Evolutionary conservation across 2,329 filamentous ascomycete genomes (phyloP).

Genomic region (Calonectria pseudoreteaudii): DNA sequence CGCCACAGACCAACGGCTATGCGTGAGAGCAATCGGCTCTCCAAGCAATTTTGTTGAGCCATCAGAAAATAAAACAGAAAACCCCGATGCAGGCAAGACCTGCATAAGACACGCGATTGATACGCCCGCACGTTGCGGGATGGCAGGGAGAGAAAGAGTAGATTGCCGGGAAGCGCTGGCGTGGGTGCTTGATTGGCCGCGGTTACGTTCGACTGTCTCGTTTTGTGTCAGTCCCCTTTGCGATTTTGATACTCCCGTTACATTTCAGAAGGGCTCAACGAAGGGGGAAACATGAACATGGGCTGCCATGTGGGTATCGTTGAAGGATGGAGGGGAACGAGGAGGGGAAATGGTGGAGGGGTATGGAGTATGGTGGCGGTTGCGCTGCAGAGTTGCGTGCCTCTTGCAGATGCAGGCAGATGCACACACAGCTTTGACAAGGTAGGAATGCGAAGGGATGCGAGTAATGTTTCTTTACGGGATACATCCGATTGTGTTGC

Average conservation of each 20-base stretch:
- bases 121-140: conserved; percentile 38
- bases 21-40: conserved; percentile 21
- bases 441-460: conserved; percentile 4
- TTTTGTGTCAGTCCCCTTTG: neutral
- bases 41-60: conserved; percentile 29
- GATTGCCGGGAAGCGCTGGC: conserved; percentile 10
- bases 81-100: conserved; percentile 7
- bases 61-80: conserved; percentile 21
- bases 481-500: neutral
- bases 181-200: conserved; percentile 21
- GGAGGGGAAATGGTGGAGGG: neutral
- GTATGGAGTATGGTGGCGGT: conserved; percentile 16
- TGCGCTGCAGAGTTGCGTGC: conserved; percentile 17
- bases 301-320: neutral
- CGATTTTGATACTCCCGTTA: conserved; percentile 12
- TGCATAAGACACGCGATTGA: conserved; percentile 28
- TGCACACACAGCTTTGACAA: neutral
- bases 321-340: neutral
- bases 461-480: neutral
- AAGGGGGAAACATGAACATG: neutral
- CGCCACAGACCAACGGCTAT: conserved; percentile 36
- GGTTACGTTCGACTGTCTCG: neutral
- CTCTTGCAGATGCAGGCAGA: conserved; percentile 15
- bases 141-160: conserved; percentile 31
- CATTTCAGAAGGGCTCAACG: conserved; percentile 12